Evolutionary conservation across 2,329 filamentous ascomycete genomes (phyloP).

Genomic region (Phialemoniopsis sp.): DNA sequence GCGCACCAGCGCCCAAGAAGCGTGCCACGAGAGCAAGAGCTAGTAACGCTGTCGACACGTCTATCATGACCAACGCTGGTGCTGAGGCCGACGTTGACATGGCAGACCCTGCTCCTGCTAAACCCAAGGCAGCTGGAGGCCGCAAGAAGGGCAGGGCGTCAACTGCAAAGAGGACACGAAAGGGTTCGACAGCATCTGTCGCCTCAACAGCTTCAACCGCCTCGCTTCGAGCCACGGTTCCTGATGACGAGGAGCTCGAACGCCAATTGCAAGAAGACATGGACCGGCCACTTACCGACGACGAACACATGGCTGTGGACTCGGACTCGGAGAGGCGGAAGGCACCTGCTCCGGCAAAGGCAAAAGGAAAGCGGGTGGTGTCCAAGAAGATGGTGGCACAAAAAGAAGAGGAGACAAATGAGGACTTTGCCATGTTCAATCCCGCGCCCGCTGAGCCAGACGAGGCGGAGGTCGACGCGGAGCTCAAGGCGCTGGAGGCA

Average conservation of each 20-base stretch:
- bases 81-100: slow-evolving; percentile 33
- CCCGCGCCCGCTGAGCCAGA: slow-evolving; percentile 37
- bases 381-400: slow-evolving; percentile 17
- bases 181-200: slow-evolving; percentile 39
- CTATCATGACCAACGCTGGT: slow-evolving; percentile 22
- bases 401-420: slow-evolving; percentile 19
- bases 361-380: slow-evolving; percentile 17
- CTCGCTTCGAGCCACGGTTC: slow-evolving; percentile 33
- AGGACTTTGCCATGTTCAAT: slow-evolving; percentile 49
- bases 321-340: slow-evolving; percentile 40
- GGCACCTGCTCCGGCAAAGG: slow-evolving; percentile 18
- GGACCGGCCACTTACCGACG: slow-evolving; percentile 49
- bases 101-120: slow-evolving; percentile 26
- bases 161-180: slow-evolving; percentile 34
- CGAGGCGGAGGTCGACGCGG: slow-evolving; percentile 46
- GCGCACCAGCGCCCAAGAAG: slow-evolving; percentile 55
- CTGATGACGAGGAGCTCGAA: slow-evolving; percentile 63
- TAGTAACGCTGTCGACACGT: slow-evolving; percentile 38
- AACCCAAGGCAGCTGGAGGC: slow-evolving; percentile 18
- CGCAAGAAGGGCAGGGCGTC: slow-evolving; percentile 42
- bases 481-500: slow-evolving; percentile 42
- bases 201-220: slow-evolving; percentile 39
- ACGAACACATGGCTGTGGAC: slow-evolving; percentile 42
- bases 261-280: slow-evolving; percentile 62
- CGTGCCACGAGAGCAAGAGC: slow-evolving; percentile 47